Evolutionary conservation across 192 early-diverging fungal genomes (phyloP).

Genomic region (Pilobolus umbonatus): DNA sequence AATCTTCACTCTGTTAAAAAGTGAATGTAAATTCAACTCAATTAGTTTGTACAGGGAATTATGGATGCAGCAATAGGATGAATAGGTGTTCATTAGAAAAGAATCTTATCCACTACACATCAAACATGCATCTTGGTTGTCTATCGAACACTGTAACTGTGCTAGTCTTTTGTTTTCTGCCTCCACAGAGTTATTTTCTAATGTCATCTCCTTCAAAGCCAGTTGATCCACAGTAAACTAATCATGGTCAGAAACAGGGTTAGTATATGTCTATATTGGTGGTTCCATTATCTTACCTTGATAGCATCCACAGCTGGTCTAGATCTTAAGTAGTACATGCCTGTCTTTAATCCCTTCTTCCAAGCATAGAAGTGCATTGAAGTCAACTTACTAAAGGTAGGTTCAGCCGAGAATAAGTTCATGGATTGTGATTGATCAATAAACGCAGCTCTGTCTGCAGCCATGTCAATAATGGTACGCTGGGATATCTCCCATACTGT

Average conservation of each 20-base stretch:
- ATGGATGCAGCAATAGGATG: too few relatives aligned
- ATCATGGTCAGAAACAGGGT: background rate
- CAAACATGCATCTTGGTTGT: constrained; percentile 88
- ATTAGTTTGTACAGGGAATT: too few relatives aligned
- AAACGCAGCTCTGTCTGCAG: constrained; percentile 90
- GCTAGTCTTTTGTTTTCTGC: constrained; percentile 32
- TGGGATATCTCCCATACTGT: constrained; percentile 95
- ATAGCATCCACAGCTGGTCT: constrained; percentile 92
- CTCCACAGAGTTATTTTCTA: constrained; percentile 4
- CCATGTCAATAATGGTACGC: constrained; percentile 88
- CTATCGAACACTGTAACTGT: constrained; percentile 43
- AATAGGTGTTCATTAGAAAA: too few relatives aligned
- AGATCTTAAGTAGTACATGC: constrained; percentile 95
- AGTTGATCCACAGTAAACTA: constrained; percentile 88
- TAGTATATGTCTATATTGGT: background rate
- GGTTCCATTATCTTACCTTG: constrained; percentile 41
- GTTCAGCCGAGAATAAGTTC: constrained; percentile 90
- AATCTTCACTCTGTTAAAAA: too few relatives aligned
- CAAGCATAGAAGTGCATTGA: constrained; percentile 98
- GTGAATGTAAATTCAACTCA: too few relatives aligned
- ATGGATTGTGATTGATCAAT: constrained; percentile 96
- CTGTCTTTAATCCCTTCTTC: constrained; percentile 96
- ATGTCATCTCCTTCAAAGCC: constrained; percentile 46
- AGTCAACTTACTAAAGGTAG: constrained; percentile 87
- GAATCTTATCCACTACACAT: constrained; percentile 76